Evolutionary conservation across 2,329 filamentous ascomycete genomes (phyloP).

Genomic region (Ustilaginoidea virens): DNA sequence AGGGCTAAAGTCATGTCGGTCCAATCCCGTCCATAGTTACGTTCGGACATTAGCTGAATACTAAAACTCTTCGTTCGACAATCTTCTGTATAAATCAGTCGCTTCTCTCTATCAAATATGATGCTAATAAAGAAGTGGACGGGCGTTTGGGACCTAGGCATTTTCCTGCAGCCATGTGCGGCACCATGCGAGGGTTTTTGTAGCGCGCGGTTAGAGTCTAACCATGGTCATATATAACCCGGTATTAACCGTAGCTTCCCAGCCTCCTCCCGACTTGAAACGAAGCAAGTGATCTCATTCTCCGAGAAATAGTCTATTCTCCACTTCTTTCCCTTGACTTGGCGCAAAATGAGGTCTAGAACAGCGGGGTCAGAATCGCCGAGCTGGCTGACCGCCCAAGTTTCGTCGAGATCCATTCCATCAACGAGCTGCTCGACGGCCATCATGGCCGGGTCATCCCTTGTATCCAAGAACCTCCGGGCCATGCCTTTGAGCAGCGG

Average conservation of each 20-base stretch:
- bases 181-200: too few species aligned
- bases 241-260: constrained; percentile 7
- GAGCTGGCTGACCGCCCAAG: constrained; percentile 8
- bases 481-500: constrained; percentile 8
- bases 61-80: too few species aligned
- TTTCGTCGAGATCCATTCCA: constrained; percentile 11
- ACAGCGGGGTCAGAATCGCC: constrained; percentile 2
- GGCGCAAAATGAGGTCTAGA: constrained; percentile 5
- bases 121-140: too few species aligned
- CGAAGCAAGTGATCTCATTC: constrained; percentile 11
- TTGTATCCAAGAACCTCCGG: constrained; percentile 7
- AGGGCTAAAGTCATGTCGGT: too few species aligned
- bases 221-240: constrained; percentile 8
- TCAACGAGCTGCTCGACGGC: constrained; percentile 13
- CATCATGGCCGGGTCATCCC: constrained; percentile 11
- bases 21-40: too few species aligned
- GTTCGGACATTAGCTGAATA: too few species aligned
- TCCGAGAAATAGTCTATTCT: constrained; percentile 11
- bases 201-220: not conserved
- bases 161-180: too few species aligned
- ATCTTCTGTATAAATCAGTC: too few species aligned
- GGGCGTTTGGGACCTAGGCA: too few species aligned
- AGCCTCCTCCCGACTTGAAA: constrained; percentile 9
- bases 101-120: too few species aligned
- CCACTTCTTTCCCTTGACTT: constrained; percentile 7